Conservation (phyloP, 2,329 filamentous ascomycete species). For the Ceratocystis variospora region DNA sequence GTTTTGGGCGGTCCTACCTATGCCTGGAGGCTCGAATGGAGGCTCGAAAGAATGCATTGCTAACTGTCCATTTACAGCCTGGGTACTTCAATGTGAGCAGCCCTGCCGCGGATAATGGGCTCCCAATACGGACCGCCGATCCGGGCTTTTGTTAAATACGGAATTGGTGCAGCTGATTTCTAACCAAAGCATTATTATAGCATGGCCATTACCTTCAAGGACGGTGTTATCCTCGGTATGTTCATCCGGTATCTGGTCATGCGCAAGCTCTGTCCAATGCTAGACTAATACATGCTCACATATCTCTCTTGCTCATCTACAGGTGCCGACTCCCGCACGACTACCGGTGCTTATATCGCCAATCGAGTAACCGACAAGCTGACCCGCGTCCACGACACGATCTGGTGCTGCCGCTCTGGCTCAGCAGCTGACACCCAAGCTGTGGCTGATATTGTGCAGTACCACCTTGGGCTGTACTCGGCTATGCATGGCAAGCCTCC, state of each 20-base stretch:
- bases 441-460: conserved; percentile 94
- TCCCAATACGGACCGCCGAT: not conserved
- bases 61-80: conserved; percentile 45
- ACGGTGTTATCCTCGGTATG: conserved; percentile 80
- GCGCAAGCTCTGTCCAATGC: not conserved
- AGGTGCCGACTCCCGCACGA: conserved; percentile 93
- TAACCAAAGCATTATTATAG: conserved; percentile 33
- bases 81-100: conserved; percentile 84
- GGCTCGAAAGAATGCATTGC: conserved; percentile 12
- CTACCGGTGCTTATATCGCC: conserved; percentile 94
- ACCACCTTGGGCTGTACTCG: conserved; percentile 85
- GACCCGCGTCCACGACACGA: conserved; percentile 94
- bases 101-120: not conserved
- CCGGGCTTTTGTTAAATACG: not conserved
- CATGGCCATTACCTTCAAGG: conserved; percentile 99
- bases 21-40: not conserved
- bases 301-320: not conserved
- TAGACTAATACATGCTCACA: not conserved
- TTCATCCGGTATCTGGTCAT: conserved; percentile 21
- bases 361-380: conserved; percentile 99
- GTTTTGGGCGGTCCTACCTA: conserved; percentile 27
- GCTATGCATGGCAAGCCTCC: conserved; percentile 80
- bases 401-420: conserved; percentile 98
- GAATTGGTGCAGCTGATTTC: conserved; percentile 21
- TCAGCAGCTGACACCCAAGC: conserved; percentile 97